Conservation (phyloP, 2,329 filamentous ascomycete species). For the Madurella fahalii region DNA sequence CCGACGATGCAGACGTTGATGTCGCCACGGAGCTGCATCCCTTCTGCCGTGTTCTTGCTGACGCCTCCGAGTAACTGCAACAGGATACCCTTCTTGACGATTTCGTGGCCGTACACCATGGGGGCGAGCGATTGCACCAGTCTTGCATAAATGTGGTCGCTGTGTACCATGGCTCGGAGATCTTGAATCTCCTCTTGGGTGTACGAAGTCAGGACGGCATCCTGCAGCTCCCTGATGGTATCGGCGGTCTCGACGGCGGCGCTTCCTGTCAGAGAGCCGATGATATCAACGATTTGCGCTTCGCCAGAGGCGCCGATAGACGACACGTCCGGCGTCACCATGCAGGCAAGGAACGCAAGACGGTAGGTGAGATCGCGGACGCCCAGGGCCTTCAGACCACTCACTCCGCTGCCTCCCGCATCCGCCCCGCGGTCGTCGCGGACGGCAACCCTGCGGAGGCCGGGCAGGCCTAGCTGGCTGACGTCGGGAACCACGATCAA, state of each 20-base stretch:
- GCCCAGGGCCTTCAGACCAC: constrained; percentile 85
- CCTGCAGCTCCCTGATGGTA: constrained; percentile 79
- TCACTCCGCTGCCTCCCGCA: constrained; percentile 77
- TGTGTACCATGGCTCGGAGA: constrained; percentile 87
- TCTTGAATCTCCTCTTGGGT: constrained; percentile 86
- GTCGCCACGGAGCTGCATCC: constrained; percentile 92
- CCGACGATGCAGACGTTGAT: constrained; percentile 99
- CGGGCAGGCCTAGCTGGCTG: constrained; percentile 87
- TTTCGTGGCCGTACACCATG: constrained; percentile 94
- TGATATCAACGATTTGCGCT: constrained; percentile 76
- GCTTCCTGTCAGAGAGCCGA: constrained; percentile 75
- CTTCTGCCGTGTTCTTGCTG: constrained; percentile 84
- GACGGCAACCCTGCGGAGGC: constrained; percentile 75
- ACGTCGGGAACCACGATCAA: constrained; percentile 96
- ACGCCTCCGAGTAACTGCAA: constrained; percentile 96
- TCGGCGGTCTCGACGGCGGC: constrained; percentile 63
- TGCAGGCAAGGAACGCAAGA: constrained; percentile 93
- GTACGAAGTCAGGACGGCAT: constrained; percentile 80
- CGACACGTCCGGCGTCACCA: constrained; percentile 86
- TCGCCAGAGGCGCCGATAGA: constrained; percentile 71
- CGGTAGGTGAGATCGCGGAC: constrained; percentile 93
- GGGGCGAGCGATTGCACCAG: constrained; percentile 92
- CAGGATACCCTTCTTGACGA: constrained; percentile 94
- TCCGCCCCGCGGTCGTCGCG: constrained; percentile 81
- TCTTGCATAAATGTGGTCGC: constrained; percentile 88